Evolutionary conservation across 2,329 filamentous ascomycete genomes (phyloP).

Genomic region (Pseudocercospora pini-densiflorae): DNA sequence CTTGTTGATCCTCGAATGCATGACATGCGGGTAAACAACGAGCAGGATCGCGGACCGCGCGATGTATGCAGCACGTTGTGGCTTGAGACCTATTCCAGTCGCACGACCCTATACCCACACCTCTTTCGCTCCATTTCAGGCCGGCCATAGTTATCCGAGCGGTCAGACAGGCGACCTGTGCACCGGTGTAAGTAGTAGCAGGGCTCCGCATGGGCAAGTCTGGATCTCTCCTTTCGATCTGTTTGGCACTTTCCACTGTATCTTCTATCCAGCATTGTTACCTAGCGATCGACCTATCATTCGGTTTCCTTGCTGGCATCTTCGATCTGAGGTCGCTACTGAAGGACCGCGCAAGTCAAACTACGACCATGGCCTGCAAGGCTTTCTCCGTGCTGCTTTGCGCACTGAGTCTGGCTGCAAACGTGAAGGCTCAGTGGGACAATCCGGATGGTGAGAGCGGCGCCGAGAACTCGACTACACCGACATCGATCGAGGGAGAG

Average conservation of each 20-base stretch:
- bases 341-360: not conserved
- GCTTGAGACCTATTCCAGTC: constrained; percentile 8
- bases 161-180: not conserved
- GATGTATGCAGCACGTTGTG: not conserved
- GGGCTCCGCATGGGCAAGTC: not conserved
- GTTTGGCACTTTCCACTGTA: constrained; percentile 1
- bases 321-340: not conserved
- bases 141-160: constrained; percentile 3
- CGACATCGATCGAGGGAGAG: constrained; percentile 22
- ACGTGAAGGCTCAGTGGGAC: not conserved
- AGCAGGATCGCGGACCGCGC: not conserved
- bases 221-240: not conserved
- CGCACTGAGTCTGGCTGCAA: not conserved
- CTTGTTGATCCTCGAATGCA: not conserved
- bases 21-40: not conserved
- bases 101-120: not conserved
- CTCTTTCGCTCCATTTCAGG: not conserved
- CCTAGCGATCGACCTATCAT: not conserved
- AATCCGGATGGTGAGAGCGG: constrained; percentile 10
- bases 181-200: constrained; percentile 3
- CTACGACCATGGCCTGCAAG: not conserved
- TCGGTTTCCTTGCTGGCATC: too few species aligned
- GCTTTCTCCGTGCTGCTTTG: not conserved
- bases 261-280: constrained; percentile 1
- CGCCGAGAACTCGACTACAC: not conserved